Base-by-base conservation (phyloP, 1,284 basidiomycete species). In the Melampsora abietis-canadensis region DNA sequence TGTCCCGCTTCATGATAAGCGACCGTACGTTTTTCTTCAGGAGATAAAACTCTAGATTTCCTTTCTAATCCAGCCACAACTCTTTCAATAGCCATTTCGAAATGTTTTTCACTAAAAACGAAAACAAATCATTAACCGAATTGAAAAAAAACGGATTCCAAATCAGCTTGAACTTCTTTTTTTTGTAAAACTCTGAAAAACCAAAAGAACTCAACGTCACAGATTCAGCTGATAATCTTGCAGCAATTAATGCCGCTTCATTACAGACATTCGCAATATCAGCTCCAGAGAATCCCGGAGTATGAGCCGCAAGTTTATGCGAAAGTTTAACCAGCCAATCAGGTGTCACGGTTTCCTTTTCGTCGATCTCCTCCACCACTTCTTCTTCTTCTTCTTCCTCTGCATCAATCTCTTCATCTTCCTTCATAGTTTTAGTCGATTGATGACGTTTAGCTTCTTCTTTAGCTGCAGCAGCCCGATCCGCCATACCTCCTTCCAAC, bases 1-100 rank as follows among this genome's bases (percentile, higher is more conserved):
- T 99, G 95, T 0, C 95, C 96, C 44, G 96, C 96, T 85, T 99
- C 96, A 82, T 98, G 96, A 82, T 98, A 98, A 2, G 96, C 96
- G 44, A 98, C 95, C 0, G 92, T 98, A 84, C 89, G 94, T 89
- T 99, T 99, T 87, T 99, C 96, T 78, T 97, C 92, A 51, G 90
- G 87, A 79, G 91, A 94, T 64, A 98, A 85, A 51, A 98, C 91
- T 76, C 94, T 86, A 77, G 90, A 93, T 87, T 98, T 98, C 82
- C 92, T 87, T 86, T 98, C 95, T 78, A 98, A 84, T 67, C 96
- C 96, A 73, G 94, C 95, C 78, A 98, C 95, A 64, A 99, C 96
- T 76, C 95, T 88, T 85, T 99, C 95, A 78, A 98, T 98, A 10
- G 96, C 95, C 76, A 90, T 92, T 81, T 98, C 95, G 82, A 99